A percentile compares a stretch with the other conserved stretches of the same genome.
Conservation (phyloP, 176 grass and related monocot species). For the Lolium multiflorum region DNA sequence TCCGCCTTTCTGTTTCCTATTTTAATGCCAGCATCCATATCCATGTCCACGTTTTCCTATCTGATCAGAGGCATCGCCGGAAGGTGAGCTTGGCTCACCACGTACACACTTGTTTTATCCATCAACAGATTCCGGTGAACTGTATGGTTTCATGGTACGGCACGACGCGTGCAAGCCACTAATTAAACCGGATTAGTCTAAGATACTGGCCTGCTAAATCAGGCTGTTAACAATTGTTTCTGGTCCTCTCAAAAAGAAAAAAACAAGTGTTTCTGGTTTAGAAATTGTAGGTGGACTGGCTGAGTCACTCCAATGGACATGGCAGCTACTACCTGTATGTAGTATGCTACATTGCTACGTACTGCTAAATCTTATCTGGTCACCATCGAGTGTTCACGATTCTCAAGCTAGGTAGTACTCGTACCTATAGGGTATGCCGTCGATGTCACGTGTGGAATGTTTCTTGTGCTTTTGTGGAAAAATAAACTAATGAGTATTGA, state of each 20-base stretch:
- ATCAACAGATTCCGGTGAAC: neutral
- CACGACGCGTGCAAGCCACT: neutral
- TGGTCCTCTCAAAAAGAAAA: too few relatives aligned
- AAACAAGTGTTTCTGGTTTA: too few relatives aligned
- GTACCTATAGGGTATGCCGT: too few relatives aligned
- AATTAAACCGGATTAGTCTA: conserved; percentile 3
- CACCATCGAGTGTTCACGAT: too few relatives aligned
- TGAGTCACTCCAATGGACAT: neutral
- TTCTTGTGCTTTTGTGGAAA: too few relatives aligned
- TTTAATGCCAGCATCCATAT: neutral
- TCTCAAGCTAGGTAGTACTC: too few relatives aligned
- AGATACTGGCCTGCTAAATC: neutral
- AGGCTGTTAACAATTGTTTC: conserved; percentile 30
- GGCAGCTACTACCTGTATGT: neutral
- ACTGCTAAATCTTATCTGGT: too few relatives aligned
- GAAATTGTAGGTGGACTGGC: neutral
- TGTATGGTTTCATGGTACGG: neutral
- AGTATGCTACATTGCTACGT: too few relatives aligned
- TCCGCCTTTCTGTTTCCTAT: neutral
- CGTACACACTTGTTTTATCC: neutral
- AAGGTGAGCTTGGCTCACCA: neutral
- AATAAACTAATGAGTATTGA: neutral
- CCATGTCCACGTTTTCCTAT: neutral
- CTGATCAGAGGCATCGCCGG: neutral
- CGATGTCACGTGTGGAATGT: too few relatives aligned